Conservation (phyloP, 257 asterid genomes). For the Primulina tabacum region DNA sequence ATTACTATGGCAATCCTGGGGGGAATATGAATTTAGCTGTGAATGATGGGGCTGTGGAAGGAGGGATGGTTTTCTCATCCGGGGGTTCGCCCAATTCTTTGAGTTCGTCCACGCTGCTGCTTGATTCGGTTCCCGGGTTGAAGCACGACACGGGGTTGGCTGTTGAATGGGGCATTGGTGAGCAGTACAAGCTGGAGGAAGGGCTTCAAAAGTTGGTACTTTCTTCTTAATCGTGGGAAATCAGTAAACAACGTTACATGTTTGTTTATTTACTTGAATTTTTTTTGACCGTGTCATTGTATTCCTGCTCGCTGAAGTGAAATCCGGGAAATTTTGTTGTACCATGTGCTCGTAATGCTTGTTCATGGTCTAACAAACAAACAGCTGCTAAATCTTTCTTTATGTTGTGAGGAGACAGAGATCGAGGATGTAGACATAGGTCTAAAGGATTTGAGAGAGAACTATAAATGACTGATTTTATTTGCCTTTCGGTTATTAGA, state of each 20-base stretch:
- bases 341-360: conserved; percentile 8
- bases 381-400: conserved; percentile 4
- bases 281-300: not conserved
- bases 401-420: not conserved
- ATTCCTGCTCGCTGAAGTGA: conserved; percentile 7
- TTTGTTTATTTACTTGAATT: not conserved
- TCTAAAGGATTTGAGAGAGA: conserved; percentile 4
- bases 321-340: not conserved
- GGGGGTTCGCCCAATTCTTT: conserved; percentile 40
- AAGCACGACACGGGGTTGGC: conserved; percentile 78
- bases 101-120: conserved; percentile 39
- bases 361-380: conserved; percentile 1
- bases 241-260: not conserved
- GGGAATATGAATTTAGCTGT: conserved; percentile 34
- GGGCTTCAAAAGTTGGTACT: conserved; percentile 84
- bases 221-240: conserved; percentile 34
- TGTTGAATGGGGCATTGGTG: conserved; percentile 79
- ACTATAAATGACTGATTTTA: not conserved
- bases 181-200: conserved; percentile 70
- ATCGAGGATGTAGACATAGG: conserved; percentile 4
- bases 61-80: conserved; percentile 46
- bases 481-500: not conserved
- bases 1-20: conserved; percentile 37
- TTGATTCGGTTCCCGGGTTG: conserved; percentile 68
- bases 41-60: conserved; percentile 34